These are phyloP conservation scores for Ogataea nonfermentans DNA, from an alignment of 805 yeast species.

Conservation along the genomic window DNA sequence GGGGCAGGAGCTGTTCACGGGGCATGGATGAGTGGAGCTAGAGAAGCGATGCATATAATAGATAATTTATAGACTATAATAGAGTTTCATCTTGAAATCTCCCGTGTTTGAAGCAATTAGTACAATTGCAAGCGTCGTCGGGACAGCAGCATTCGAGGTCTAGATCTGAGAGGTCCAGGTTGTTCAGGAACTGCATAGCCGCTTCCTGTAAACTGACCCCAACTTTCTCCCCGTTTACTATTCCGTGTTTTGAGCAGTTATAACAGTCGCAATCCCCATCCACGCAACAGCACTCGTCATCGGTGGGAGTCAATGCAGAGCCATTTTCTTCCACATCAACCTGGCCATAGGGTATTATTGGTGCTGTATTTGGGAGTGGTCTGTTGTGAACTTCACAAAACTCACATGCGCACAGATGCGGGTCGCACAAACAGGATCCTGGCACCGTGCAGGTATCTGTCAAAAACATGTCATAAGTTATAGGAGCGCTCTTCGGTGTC, in stretches of 20 bases:
- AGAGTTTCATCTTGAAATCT: constrained; percentile 19
- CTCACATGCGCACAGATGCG: constrained; percentile 32
- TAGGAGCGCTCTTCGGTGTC: not conserved
- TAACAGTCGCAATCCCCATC: constrained; percentile 35
- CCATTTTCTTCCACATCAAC: constrained; percentile 3
- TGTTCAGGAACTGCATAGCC: constrained; percentile 24
- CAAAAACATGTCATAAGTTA: constrained; percentile 31
- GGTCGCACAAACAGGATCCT: constrained; percentile 36
- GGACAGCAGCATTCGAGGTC: constrained; percentile 33
- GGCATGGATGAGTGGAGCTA: constrained; percentile 68
- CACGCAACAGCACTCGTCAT: constrained; percentile 30
- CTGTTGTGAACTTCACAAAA: constrained; percentile 32
- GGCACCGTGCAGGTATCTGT: constrained; percentile 36
- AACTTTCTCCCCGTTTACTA: constrained; percentile 27
- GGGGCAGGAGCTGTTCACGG: constrained; percentile 95
- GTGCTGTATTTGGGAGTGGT: not conserved
- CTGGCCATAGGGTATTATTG: constrained; percentile 24
- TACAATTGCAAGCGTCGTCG: constrained; percentile 32
- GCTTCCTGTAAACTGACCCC: constrained; percentile 18
- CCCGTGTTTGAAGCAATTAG: constrained; percentile 35
- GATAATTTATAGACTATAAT: constrained; percentile 18
- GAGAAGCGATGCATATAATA: constrained; percentile 31
- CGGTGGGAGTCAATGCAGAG: constrained; percentile 3
- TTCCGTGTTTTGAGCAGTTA: constrained; percentile 36
- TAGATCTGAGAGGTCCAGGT: constrained; percentile 22